Percentiles rank a stretch among this genome's conserved stretches.
Evolutionary conservation across 305 asterid species (phyloP).

Genomic region (Ajuga reptans): DNA sequence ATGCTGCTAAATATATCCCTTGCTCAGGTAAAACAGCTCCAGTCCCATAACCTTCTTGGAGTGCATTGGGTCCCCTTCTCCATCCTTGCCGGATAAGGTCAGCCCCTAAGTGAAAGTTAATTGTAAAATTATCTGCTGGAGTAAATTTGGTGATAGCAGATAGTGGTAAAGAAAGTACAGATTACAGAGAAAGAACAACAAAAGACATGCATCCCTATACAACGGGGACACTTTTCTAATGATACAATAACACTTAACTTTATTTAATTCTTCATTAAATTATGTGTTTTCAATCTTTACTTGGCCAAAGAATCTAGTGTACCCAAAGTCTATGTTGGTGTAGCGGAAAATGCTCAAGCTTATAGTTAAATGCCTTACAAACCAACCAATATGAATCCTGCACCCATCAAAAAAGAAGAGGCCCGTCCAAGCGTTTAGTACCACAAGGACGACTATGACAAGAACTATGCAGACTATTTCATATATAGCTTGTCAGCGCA

Average conservation of each 20-base stretch:
- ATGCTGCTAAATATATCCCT: slow-evolving; percentile 95
- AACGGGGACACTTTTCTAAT: background rate
- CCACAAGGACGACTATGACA: background rate
- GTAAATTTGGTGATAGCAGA: slow-evolving; percentile 1
- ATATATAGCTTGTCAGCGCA: background rate
- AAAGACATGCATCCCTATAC: slow-evolving; percentile 1
- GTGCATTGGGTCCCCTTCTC: slow-evolving; percentile 85
- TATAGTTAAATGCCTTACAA: background rate
- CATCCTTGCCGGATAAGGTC: slow-evolving; percentile 85
- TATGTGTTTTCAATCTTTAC: background rate
- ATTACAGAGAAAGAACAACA: slow-evolving; percentile 8
- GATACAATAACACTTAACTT: background rate
- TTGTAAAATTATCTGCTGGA: background rate
- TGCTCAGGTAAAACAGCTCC: slow-evolving; percentile 90
- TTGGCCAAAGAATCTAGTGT: background rate
- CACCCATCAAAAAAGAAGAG: background rate
- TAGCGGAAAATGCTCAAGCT: background rate
- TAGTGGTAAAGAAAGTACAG: slow-evolving; percentile 14
- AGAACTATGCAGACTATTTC: background rate
- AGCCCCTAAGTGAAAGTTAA: slow-evolving; percentile 40
- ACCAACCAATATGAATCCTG: background rate
- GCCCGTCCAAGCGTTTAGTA: background rate
- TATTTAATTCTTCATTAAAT: background rate
- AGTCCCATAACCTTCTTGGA: slow-evolving; percentile 97
- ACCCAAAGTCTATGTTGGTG: background rate